Base-by-base conservation (phyloP, 257 asterid species). In the Gentiana macrophylla region DNA sequence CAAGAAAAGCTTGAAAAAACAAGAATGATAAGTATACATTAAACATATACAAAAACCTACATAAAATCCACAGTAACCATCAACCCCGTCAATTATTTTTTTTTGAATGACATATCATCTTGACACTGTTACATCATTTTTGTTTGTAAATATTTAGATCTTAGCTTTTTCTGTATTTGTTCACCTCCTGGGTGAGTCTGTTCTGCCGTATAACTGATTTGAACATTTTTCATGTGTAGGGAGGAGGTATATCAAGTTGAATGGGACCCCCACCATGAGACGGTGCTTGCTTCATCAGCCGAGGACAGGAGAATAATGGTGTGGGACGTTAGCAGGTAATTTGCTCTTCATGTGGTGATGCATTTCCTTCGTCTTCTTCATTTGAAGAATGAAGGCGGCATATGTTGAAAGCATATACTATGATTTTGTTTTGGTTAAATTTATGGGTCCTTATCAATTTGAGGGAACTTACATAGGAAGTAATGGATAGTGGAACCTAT, bases 231-330 rank as follows among this genome's bases (percentile, higher is more conserved):
- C 53, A 70, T 57, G 5, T 67, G 38, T 74, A 87, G 97, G 68
- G 89, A 77, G 70, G 97, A 92, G 84, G 98, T 83, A 36, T 92
- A 87, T 86, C 97, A 92, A 74, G 97, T 92, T 46, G 98, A 92
- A 66, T 92, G 97, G 98, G 87, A 92, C 74, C 98, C 98, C 66
- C 79, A 92, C 79, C 95, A 92, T 49, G 98, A 92, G 75, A 81
- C 94, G 0, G 76, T 92, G 70, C 69, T 92, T 67, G 97, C 98
- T 34, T 92, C 98, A 64, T 70, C 93, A 50, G 95, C 88, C 61
- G 97, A 81, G 53, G 97, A 87, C 72, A 79, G 94, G 71, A 83
- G 97, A 78, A 72, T 92, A 80, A 85, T 79, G 80, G 93, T 88
- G 68, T 92, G 98, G 98, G 98, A 88, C 71, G 77, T 92, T 32